Evolutionary conservation across 768 basidiomycete species (phyloP), one percentile per base, ranked within the genome.

Genomic region (Sistotremastrum niveocremeum): DNA sequence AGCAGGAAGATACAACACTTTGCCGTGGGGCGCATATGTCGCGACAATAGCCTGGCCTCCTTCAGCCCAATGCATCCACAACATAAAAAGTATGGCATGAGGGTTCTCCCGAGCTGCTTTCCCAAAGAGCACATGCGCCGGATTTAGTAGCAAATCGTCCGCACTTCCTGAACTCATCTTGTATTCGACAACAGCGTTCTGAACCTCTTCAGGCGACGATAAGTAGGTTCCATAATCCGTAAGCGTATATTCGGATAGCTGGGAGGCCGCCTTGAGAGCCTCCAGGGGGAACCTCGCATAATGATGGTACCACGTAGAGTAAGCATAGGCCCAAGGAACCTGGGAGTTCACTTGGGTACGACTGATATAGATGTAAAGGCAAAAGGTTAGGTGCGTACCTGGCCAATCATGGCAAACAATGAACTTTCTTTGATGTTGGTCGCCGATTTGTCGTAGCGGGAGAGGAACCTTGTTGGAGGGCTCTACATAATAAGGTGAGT

Each of bases 251-350:
- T 77, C 74, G 6, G 59, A 55, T 35, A 76, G 57, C 4, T 64
- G 50, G 3, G 73, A 62, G 1, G 76, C 72, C 1, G 71, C 72
- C 12, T 57, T 51, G 8, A 77, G 58, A 0, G 73, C 71, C 56
- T 74, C 62, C 1, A 69, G 53, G 0, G 74, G 75, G 57, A 72
- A 77, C 1, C 62, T 64, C 2, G 72, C 65, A 55, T 74, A 76
- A 52, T 76, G 70, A 52, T 77, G 75, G 52, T 77, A 78, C 74
- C 74, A 78, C 30, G 63, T 69, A 3, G 73, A 73, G 51, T 73
- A 72, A 7, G 63, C 55, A 37, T 62, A 58, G 4, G 65, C 74
- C 76, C 74, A 77, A 3, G 76, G 76, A 4, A 76, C 66, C 72
- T 76, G 38, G 9, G 31, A 37, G 38, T 50, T 9, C 34, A 10